These are phyloP conservation scores for Coemansia sp. DNA, from an alignment of 192 early-diverging fungal genomes.

Conservation along the genomic window DNA sequence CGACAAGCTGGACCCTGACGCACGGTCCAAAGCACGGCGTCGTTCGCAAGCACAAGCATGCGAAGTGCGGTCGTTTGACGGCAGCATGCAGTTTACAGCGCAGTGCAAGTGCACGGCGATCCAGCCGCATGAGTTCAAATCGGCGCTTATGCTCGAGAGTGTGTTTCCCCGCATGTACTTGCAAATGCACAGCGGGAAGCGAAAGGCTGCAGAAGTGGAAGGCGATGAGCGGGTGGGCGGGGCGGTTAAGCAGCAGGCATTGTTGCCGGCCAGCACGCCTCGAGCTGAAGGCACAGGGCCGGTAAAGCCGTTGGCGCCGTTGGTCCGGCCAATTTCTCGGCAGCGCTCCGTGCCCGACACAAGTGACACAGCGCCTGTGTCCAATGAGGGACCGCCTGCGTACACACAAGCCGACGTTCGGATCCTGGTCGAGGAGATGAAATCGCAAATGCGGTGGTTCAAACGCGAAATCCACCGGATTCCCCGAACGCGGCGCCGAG, in stretches of 20 bases:
- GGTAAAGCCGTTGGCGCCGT: constrained; percentile 26
- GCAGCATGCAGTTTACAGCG: constrained; percentile 33
- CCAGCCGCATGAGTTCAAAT: constrained; percentile 23
- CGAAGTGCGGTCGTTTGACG: constrained; percentile 37
- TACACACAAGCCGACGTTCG: constrained; percentile 32
- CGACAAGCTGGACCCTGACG: constrained; percentile 1
- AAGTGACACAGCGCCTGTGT: constrained; percentile 5
- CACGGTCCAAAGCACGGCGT: not conserved
- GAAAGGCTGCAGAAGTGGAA: constrained; percentile 18
- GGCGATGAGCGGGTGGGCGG: not conserved
- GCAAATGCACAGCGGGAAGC: constrained; percentile 29
- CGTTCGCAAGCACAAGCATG: not conserved
- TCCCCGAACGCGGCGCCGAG: constrained; percentile 34
- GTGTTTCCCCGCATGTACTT: constrained; percentile 41
- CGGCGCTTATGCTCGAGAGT: constrained; percentile 40
- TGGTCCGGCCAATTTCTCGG: constrained; percentile 7
- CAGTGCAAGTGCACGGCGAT: constrained; percentile 39
- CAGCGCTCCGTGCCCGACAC: not conserved
- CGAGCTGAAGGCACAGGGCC: not conserved
- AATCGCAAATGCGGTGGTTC: constrained; percentile 35
- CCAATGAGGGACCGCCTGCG: constrained; percentile 14
- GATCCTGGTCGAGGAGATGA: constrained; percentile 30
- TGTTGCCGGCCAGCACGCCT: constrained; percentile 9
- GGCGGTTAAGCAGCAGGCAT: constrained; percentile 16
- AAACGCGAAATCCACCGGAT: constrained; percentile 49